Conservation (phyloP, 306 rosid genomes). For the Boehmeria nivea region DNA sequence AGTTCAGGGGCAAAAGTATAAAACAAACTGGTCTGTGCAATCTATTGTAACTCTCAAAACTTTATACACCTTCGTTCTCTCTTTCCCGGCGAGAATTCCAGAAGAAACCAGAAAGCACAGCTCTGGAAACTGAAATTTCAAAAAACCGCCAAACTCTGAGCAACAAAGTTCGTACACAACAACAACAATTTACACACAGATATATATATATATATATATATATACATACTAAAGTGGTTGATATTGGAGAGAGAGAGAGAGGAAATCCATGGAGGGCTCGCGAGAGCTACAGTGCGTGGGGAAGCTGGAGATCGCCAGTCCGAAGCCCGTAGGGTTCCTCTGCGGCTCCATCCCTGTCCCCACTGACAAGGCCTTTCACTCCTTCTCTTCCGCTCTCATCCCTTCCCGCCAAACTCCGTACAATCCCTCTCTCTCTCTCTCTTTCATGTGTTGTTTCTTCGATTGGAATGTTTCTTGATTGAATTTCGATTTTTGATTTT, state of each 20-base stretch:
- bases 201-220: too few species aligned
- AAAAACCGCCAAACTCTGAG: too few species aligned
- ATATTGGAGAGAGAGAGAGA: not conserved
- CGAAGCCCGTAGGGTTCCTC: slow-evolving; percentile 81
- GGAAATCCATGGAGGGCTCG: slow-evolving; percentile 39
- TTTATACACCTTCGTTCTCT: too few species aligned
- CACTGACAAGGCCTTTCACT: slow-evolving; percentile 77
- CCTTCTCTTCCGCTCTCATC: slow-evolving; percentile 65
- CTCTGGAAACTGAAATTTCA: too few species aligned
- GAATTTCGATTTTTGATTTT: not conserved
- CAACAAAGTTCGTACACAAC: too few species aligned
- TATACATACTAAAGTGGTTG: too few species aligned
- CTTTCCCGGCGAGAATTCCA: too few species aligned
- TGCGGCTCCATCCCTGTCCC: slow-evolving; percentile 96
- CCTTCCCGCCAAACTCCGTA: slow-evolving; percentile 54
- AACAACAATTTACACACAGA: too few species aligned
- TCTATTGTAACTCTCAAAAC: too few species aligned
- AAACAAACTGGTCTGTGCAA: too few species aligned
- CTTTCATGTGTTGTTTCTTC: not conserved
- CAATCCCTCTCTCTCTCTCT: slow-evolving; percentile 1
- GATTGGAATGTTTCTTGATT: not conserved
- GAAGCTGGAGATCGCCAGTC: slow-evolving; percentile 66
- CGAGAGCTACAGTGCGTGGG: slow-evolving; percentile 80
- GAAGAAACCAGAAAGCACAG: too few species aligned
- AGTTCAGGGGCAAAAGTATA: too few species aligned